phyloP scores from a whole-genome alignment of 495 filamentous ascomycete species.

The Podospora fimiseda region DNA sequence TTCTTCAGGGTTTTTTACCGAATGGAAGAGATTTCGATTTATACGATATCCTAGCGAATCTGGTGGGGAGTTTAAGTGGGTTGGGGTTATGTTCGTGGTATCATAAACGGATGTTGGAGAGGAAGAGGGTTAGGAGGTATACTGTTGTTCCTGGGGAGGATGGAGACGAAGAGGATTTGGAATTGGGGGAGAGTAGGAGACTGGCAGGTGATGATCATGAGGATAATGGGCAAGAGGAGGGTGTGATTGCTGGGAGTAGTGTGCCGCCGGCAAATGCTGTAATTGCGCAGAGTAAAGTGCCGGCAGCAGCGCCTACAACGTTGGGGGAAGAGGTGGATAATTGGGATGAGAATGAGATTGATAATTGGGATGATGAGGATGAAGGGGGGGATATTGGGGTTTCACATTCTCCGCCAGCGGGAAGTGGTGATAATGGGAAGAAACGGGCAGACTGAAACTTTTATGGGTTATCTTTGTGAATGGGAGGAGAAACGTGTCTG shows the following conservation, averaged over 20 bases:
- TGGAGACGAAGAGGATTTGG: slow-evolving; percentile 47
- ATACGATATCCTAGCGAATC: slow-evolving; percentile 80
- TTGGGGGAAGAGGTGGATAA: slow-evolving; percentile 73
- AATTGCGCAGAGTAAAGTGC: too few relatives aligned
- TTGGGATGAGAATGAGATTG: slow-evolving; percentile 76
- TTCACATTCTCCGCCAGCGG: slow-evolving; percentile 7
- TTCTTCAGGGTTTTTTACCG: slow-evolving; percentile 74
- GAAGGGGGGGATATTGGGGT: slow-evolving; percentile 30
- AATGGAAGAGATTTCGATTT: slow-evolving; percentile 77
- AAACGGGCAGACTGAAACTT: slow-evolving; percentile 34
- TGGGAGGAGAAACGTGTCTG: neutral
- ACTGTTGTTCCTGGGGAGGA: slow-evolving; percentile 50
- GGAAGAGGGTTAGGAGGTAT: slow-evolving; percentile 72
- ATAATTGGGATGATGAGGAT: slow-evolving; percentile 67
- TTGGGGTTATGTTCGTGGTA: slow-evolving; percentile 79
- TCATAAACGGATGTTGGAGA: slow-evolving; percentile 89
- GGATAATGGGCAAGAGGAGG: slow-evolving; percentile 25
- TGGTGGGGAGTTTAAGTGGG: slow-evolving; percentile 67
- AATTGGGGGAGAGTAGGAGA: slow-evolving; percentile 50
- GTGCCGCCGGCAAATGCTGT: too few relatives aligned
- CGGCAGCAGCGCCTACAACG: slow-evolving; percentile 25
- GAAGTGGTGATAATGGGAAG: slow-evolving; percentile 20
- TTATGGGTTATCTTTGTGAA: neutral
- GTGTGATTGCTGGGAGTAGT: slow-evolving; percentile 33
- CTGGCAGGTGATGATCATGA: slow-evolving; percentile 23